Base-by-base conservation (phyloP, 1,284 basidiomycete species). In the Pisolithus thermaeus region DNA sequence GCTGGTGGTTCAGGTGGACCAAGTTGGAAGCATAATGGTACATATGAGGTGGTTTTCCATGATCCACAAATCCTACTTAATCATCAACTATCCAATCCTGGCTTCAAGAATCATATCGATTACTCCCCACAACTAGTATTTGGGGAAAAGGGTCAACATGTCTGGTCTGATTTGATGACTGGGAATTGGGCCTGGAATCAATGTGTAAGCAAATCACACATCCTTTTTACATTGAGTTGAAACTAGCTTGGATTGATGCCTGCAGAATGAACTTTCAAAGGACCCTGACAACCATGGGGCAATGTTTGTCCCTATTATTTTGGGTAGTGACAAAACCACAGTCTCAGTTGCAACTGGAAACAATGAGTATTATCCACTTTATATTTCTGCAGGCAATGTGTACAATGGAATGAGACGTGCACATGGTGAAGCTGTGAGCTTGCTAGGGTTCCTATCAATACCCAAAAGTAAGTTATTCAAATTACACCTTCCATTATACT, bases 101-200 rank as follows among this genome's bases (percentile, higher is more conserved):
- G 59, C 42, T 65, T 65, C 52, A 46, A 54, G n/a, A 52, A 49
- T 16, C 49, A 62, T 22, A 47, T 65, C 7, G 59, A 66, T 48
- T 55, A 50, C 40, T 48, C 47, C 6, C 63, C 64, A 1, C 55
- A 50, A 36, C 45, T 43, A 1, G 12, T 16, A 20, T 56, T 56
- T 41, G 35, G 45, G 22, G 9, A 22, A 7, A 8, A 49, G 22
- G 52, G 52, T 1, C 12, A 55, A 11, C 56, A 52, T 9, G 39
- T 41, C 7, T 59, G 44, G 9, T 4, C 5, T 1, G 41, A 63
- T 41, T 30, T 55, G 25, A 53, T 56, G 42, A 49, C 51, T 4
- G 48, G 56, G 9, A 46, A 62, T 20, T 65, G 59, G 59, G 54
- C 59, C 3, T 63, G 56, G 57, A 46, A 38, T 2, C 55, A 66